Percentiles rank a stretch among this genome's conserved stretches.
phyloP scores from a whole-genome alignment of 176 grass and related monocot genomes.

The Oryza meridionalis region DNA sequence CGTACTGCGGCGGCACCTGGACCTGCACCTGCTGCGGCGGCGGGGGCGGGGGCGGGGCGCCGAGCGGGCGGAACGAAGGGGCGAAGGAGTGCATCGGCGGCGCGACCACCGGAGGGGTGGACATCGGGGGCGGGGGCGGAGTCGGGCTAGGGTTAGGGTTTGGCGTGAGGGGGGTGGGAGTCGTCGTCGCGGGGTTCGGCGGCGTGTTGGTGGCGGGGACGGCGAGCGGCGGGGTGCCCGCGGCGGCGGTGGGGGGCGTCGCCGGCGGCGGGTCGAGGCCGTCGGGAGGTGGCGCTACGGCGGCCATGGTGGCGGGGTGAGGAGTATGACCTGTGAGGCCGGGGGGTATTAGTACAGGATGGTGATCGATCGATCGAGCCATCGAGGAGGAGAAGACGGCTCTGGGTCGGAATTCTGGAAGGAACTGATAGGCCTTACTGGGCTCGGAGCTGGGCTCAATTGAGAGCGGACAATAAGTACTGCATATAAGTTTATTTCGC shows the following conservation, averaged over 20 bases:
- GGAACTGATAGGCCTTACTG: neutral
- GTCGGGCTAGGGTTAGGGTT: conserved; percentile 51
- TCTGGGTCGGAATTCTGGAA: neutral
- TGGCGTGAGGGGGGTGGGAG: neutral
- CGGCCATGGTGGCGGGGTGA: conserved; percentile 44
- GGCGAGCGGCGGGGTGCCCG: neutral
- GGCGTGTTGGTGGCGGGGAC: conserved; percentile 30
- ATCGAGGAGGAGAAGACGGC: neutral
- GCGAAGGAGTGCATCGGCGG: conserved; percentile 43
- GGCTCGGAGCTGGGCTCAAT: too few relatives aligned
- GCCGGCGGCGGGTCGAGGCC: conserved; percentile 42
- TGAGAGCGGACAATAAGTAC: neutral
- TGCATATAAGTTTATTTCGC: too few relatives aligned
- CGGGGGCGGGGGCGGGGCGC: conserved; percentile 15
- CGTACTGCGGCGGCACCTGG: conserved; percentile 39
- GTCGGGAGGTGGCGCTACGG: conserved; percentile 56
- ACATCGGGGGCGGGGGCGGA: neutral
- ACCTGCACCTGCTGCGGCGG: conserved; percentile 33
- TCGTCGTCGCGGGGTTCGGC: conserved; percentile 30
- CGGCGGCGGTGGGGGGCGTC: conserved; percentile 32
- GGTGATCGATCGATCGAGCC: neutral
- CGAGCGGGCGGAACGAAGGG: conserved; percentile 54
- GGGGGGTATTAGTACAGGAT: neutral
- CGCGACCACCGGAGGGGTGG: conserved; percentile 22
- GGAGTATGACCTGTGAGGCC: conserved; percentile 4